Conservation (phyloP, 75 land plant genomes). For the Pinus tabuliformis region DNA sequence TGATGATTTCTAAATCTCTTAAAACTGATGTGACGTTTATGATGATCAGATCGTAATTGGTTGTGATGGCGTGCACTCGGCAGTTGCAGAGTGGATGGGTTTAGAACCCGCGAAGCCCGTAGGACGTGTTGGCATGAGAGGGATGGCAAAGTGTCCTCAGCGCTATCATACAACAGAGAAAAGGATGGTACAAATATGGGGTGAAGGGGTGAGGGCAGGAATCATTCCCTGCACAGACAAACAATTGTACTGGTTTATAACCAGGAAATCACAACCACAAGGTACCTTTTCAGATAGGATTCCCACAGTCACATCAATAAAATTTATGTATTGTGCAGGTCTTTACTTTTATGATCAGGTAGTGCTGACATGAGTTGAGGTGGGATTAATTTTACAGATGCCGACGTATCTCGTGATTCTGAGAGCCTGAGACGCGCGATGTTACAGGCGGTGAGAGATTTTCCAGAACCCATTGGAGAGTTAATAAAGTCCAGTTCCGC, state of each 20-base stretch:
- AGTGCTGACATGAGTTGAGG: too few relatives aligned
- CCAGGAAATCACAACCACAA: slow-evolving; percentile 23
- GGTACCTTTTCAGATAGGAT: background rate
- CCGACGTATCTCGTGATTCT: too few relatives aligned
- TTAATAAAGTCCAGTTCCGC: background rate
- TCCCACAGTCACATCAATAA: too few relatives aligned
- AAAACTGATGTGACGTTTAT: too few relatives aligned
- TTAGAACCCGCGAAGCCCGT: slow-evolving; percentile 29
- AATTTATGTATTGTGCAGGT: too few relatives aligned
- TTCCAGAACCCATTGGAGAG: slow-evolving; percentile 2
- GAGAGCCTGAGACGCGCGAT: too few relatives aligned
- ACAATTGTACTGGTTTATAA: slow-evolving; percentile 58
- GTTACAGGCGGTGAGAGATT: background rate
- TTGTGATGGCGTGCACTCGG: slow-evolving; percentile 70
- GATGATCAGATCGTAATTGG: slow-evolving; percentile 59
- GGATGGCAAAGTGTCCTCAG: slow-evolving; percentile 21
- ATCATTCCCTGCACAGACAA: slow-evolving; percentile 42
- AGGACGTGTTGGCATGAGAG: slow-evolving; percentile 54
- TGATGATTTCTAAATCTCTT: too few relatives aligned
- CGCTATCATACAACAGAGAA: slow-evolving; percentile 32
- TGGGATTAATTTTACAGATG: too few relatives aligned
- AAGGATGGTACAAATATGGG: slow-evolving; percentile 30
- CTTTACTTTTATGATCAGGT: slow-evolving; percentile 21
- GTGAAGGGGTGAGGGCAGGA: slow-evolving; percentile 51
- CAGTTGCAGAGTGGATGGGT: slow-evolving; percentile 65